A percentile compares a stretch with the other conserved stretches of the same genome.
Evolutionary conservation across 768 basidiomycete genomes (phyloP).

Genomic region (Trametes cingulata): DNA sequence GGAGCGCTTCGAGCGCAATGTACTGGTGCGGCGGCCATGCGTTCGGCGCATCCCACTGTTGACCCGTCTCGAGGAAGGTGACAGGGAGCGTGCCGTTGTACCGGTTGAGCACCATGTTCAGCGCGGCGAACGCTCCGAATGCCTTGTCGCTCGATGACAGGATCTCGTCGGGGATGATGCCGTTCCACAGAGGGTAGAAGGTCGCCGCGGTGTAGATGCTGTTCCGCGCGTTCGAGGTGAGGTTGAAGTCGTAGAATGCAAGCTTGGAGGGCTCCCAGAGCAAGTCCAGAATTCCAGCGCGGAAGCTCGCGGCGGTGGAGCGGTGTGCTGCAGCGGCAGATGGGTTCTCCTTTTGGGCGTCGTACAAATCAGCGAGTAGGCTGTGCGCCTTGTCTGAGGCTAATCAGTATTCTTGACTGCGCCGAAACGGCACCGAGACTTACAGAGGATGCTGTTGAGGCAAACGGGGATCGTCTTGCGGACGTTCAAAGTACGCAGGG

Average conservation of each 20-base stretch:
- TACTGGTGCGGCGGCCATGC: constrained; percentile 87
- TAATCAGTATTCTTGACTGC: not conserved
- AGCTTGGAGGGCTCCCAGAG: constrained; percentile 81
- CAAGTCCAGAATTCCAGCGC: constrained; percentile 78
- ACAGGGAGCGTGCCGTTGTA: constrained; percentile 88
- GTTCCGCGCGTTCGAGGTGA: constrained; percentile 65
- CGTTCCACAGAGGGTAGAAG: constrained; percentile 87
- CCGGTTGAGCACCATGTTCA: constrained; percentile 77
- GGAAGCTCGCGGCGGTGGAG: constrained; percentile 55
- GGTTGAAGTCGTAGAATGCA: constrained; percentile 92
- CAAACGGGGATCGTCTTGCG: constrained; percentile 70
- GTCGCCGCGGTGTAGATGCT: constrained; percentile 70
- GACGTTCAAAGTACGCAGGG: constrained; percentile 72
- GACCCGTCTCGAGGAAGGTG: constrained; percentile 75
- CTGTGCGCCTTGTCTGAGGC: constrained; percentile 60
- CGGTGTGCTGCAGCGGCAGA: constrained; percentile 51
- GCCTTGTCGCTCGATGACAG: constrained; percentile 56
- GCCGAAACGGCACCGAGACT: constrained; percentile 33
- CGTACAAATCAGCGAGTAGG: constrained; percentile 63
- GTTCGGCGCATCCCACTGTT: constrained; percentile 92
- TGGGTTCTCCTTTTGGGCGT: constrained; percentile 36
- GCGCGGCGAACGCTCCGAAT: constrained; percentile 68
- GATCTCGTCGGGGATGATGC: constrained; percentile 77
- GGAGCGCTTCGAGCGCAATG: constrained; percentile 76
- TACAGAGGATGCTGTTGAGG: constrained; percentile 85